A percentile compares a stretch with the other conserved stretches of the same genome.
Evolutionary conservation across 257 asterid species (phyloP).

Genomic region (Nicotiana benthamiana): DNA sequence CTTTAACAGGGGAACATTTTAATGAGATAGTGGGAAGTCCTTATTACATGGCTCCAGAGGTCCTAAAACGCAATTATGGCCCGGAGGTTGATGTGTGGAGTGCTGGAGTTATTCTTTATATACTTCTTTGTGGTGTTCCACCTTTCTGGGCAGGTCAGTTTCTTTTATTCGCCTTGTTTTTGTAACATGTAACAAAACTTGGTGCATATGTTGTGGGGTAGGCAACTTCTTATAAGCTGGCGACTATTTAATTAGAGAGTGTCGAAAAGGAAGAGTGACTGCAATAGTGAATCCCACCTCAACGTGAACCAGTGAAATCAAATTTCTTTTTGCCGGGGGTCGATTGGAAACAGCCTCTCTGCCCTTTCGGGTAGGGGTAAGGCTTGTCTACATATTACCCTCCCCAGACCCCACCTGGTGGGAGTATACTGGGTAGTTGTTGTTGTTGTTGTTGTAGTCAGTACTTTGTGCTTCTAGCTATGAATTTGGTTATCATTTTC

Average conservation of each 20-base stretch:
- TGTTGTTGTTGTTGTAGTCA: background rate
- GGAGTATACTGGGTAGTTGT: too few species aligned
- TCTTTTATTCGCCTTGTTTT: slow-evolving; percentile 6
- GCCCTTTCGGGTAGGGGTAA: too few species aligned
- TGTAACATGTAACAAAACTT: background rate
- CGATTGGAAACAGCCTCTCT: too few species aligned
- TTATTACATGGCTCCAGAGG: slow-evolving; percentile 83
- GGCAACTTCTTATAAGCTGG: background rate
- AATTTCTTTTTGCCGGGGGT: background rate
- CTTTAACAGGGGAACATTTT: slow-evolving; percentile 44
- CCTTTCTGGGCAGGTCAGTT: slow-evolving; percentile 80
- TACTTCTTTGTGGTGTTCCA: slow-evolving; percentile 72
- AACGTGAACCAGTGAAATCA: background rate
- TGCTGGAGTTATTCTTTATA: slow-evolving; percentile 67
- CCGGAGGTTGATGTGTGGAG: slow-evolving; percentile 70
- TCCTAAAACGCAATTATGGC: slow-evolving; percentile 60
- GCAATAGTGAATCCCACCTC: background rate
- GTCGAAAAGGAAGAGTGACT: background rate
- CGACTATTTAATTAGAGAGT: background rate
- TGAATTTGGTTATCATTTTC: background rate
- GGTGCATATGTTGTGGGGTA: background rate
- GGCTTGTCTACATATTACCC: too few species aligned
- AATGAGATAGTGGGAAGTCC: slow-evolving; percentile 82
- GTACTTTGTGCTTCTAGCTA: background rate
- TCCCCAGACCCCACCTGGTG: too few species aligned